Percentiles rank a stretch among this genome's conserved stretches.
Conservation (phyloP, 2,329 filamentous ascomycete species). For the Annulohypoxylon truncatum region DNA sequence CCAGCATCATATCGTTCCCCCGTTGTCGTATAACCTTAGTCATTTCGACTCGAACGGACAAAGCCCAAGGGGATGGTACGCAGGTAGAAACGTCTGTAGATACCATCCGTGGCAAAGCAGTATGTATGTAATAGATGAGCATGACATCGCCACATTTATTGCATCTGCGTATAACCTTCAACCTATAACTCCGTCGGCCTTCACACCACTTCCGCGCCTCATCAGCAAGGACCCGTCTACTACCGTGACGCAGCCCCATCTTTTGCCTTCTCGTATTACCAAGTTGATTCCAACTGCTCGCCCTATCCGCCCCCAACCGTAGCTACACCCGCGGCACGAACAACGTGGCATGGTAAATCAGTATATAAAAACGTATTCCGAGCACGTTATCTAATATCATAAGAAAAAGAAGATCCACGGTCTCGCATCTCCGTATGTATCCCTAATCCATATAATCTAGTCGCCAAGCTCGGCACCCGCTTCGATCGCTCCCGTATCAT, state of each 20-base stretch:
- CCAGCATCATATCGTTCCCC: neutral
- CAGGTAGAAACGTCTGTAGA: neutral
- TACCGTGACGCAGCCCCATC: conserved; percentile 28
- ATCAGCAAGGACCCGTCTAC: conserved; percentile 38
- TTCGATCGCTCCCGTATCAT: conserved; percentile 17
- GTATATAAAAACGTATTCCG: conserved; percentile 23
- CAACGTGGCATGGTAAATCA: conserved; percentile 29
- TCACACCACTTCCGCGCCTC: conserved; percentile 28
- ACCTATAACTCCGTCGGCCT: conserved; percentile 23
- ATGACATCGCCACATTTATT: conserved; percentile 18
- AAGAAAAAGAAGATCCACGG: conserved; percentile 9
- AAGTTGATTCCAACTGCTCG: conserved; percentile 9
- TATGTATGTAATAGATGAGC: conserved; percentile 9
- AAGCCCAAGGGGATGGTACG: conserved; percentile 4
- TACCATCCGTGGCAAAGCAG: conserved; percentile 4
- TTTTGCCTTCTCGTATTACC: conserved; percentile 29
- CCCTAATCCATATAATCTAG: conserved; percentile 6
- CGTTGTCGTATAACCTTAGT: conserved; percentile 2
- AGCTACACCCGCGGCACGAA: conserved; percentile 14
- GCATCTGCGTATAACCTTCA: conserved; percentile 2
- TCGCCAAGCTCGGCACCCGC: conserved; percentile 32
- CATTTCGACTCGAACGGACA: neutral
- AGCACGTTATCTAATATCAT: conserved; percentile 26
- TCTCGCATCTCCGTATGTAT: conserved; percentile 21
- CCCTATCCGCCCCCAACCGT: conserved; percentile 27